Base-by-base conservation (phyloP, 1,284 basidiomycete genomes). In the Cryptococcus amylolentus region DNA sequence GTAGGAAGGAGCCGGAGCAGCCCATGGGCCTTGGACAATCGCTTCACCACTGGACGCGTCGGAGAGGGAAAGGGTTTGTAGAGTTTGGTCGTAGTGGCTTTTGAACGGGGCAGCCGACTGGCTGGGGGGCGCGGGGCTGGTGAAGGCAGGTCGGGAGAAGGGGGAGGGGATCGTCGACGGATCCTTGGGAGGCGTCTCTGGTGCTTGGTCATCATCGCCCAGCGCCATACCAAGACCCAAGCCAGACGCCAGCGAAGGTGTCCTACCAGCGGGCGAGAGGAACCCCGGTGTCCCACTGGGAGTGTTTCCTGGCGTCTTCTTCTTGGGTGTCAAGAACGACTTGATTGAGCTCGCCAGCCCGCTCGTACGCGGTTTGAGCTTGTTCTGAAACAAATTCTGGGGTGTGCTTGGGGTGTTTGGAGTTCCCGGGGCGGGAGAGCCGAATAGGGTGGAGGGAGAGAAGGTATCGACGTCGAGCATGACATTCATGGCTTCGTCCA, bases 401-500 rank as follows among this genome's bases (percentile, higher is more conserved):
- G 57, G 54, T 31, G 46, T 51, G 16, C 5, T 49, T 5, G 48
- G 48, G 27, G 48, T 38, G 7, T 5, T 26, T 6, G 48, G 27
- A 5, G n/a, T 49, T 4, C 10, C 8, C 10, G 23, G 41, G 9
- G 49, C 31, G 16, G 51, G 51, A 26, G 40, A 35, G 18, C 52
- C 43, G 28, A 53, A 53, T n/a, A 53, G 26, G 8, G 42, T 23
- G 26, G 51, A 43, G 51, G 41, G n/a, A 23, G 41, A n/a, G 40
- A 20, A n/a, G 40, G 40, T 42, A 14, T 42, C 41, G n/a, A 46
- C 27, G 47, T 81, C 87, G 63, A 97, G 77, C 39, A 82, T 82
- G 45, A 89, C 80, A 46, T 81, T 87, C 63, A 98, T 80, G 2
- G 93, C 94, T 68, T 97, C 95, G 18, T 87, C 89, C 35, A 97